Conservation (phyloP, 768 basidiomycete genomes). For the Guyanaporus albipodus region DNA sequence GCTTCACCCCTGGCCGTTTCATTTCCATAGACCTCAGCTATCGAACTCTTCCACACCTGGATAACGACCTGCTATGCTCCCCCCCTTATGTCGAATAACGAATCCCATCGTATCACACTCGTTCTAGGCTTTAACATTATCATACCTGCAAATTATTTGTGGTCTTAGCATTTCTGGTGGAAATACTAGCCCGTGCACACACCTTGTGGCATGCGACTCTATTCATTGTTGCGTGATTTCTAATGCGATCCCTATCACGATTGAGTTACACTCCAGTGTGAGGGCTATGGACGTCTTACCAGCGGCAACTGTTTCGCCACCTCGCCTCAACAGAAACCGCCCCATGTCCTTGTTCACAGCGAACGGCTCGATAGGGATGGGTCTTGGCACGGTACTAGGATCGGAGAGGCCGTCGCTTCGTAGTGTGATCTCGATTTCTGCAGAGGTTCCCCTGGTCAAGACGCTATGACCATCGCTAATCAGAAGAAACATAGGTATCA, state of each 20-base stretch:
- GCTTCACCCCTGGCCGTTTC: background rate
- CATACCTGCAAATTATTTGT: slow-evolving; percentile 13
- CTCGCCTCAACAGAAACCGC: slow-evolving; percentile 77
- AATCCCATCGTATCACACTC: slow-evolving; percentile 8
- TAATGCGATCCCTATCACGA: slow-evolving; percentile 41
- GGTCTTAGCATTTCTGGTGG: background rate
- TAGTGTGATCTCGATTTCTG: slow-evolving; percentile 79
- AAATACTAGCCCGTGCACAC: slow-evolving; percentile 20
- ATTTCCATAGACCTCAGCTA: background rate
- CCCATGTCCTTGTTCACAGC: slow-evolving; percentile 94
- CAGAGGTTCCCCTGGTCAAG: slow-evolving; percentile 78
- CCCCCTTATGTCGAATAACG: slow-evolving; percentile 12
- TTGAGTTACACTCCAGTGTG: background rate
- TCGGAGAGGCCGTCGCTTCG: slow-evolving; percentile 54
- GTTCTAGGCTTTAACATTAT: slow-evolving; percentile 20
- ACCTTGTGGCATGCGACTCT: background rate
- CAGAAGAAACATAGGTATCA: background rate
- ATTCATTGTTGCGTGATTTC: slow-evolving; percentile 28
- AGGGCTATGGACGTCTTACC: slow-evolving; percentile 42
- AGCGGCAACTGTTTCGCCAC: slow-evolving; percentile 92
- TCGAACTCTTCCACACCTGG: slow-evolving; percentile 2
- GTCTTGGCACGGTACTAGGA: slow-evolving; percentile 40
- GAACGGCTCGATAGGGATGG: slow-evolving; percentile 87
- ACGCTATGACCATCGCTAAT: slow-evolving; percentile 48
- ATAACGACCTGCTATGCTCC: slow-evolving; percentile 18